Conservation (phyloP, 2,329 filamentous ascomycete species). For the Alternaria longipes region DNA sequence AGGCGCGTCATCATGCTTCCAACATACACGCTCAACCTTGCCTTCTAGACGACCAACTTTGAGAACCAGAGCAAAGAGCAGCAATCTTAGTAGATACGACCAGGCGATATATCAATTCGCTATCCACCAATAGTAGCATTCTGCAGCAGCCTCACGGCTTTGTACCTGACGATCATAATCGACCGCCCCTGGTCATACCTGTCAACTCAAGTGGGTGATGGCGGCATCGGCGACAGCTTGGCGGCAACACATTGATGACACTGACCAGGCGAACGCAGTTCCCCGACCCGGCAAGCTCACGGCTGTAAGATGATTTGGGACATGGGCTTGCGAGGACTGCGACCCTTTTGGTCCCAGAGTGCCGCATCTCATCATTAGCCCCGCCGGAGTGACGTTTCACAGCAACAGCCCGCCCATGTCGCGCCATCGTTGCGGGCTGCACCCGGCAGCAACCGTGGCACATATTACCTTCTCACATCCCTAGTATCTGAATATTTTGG, state of each 20-base stretch:
- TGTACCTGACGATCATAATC: conserved; percentile 34
- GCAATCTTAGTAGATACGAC: neutral
- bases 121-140: neutral
- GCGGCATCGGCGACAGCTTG: conserved; percentile 23
- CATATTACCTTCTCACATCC: conserved; percentile 35
- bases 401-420: conserved; percentile 28
- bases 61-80: neutral
- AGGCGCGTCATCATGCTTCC: neutral
- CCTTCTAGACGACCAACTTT: neutral
- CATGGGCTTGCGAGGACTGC: conserved; percentile 27
- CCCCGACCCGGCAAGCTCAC: conserved; percentile 12
- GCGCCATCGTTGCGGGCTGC: conserved; percentile 23
- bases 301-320: conserved; percentile 25
- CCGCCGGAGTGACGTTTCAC: conserved; percentile 43
- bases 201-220: conserved; percentile 15
- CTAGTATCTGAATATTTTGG: conserved; percentile 20
- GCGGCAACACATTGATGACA: conserved; percentile 17
- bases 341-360: conserved; percentile 33
- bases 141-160: neutral
- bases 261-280: conserved; percentile 19
- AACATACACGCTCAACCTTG: neutral
- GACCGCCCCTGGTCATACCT: conserved; percentile 23
- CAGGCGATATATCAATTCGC: neutral
- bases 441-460: conserved; percentile 11
- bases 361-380: conserved; percentile 37